phyloP scores from a whole-genome alignment of 2,329 filamentous ascomycete genomes.

The Fusarium algeriense region DNA sequence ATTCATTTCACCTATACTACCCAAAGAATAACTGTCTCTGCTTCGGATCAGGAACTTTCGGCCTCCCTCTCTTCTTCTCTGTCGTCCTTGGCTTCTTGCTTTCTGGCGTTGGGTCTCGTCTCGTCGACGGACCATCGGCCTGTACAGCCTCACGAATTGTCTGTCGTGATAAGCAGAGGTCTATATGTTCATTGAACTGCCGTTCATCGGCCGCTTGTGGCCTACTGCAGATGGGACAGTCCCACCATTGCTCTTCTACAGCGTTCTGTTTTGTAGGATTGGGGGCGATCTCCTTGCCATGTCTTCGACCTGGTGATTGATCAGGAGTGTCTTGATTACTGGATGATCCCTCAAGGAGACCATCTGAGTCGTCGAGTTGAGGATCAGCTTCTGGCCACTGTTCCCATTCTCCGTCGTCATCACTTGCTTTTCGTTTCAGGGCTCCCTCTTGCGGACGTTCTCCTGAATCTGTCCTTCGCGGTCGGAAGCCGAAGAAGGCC shows the following conservation, averaged over 20 bases:
- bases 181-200: conserved; percentile 90
- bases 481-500: conserved; percentile 80
- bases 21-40: conserved; percentile 68
- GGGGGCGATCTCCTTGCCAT: conserved; percentile 66
- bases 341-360: conserved; percentile 18
- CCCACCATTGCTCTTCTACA: conserved; percentile 72
- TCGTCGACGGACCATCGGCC: conserved; percentile 53
- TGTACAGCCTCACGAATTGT: conserved; percentile 88
- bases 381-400: conserved; percentile 76
- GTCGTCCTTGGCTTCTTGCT: conserved; percentile 53
- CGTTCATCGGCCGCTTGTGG: conserved; percentile 81
- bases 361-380: conserved; percentile 33
- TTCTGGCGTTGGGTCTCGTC: conserved; percentile 52
- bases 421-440: conserved; percentile 54
- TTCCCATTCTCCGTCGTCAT: conserved; percentile 66
- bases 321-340: conserved; percentile 21
- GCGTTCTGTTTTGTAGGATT: conserved; percentile 55
- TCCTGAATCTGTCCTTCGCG: conserved; percentile 43
- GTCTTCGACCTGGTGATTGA: conserved; percentile 43
- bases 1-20: conserved; percentile 40
- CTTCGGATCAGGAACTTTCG: conserved; percentile 55
- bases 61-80: conserved; percentile 57
- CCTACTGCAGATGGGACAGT: conserved; percentile 87
- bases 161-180: conserved; percentile 86
- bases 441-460: conserved; percentile 20